A percentile compares a stretch with the other conserved stretches of the same genome.
phyloP scores from a whole-genome alignment of 2,329 filamentous ascomycete genomes.

The Myotisia sp. region DNA sequence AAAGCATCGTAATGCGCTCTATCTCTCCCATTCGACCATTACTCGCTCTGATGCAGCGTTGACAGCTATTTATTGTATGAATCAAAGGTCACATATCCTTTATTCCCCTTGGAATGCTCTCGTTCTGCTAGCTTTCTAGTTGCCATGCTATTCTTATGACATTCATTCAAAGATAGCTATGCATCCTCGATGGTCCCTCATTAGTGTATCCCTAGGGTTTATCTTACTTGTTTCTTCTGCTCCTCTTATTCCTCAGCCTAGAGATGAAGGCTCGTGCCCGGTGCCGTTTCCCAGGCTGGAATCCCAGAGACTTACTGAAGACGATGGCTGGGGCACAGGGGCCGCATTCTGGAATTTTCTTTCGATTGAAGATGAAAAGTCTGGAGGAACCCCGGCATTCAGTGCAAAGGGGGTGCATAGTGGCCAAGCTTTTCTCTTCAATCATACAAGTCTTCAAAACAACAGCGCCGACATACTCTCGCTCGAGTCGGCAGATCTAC shows the following conservation, averaged over 20 bases:
- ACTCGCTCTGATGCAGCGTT: too few relatives aligned
- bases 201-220: constrained; percentile 8
- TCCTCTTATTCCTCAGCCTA: background rate
- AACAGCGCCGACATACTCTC: background rate
- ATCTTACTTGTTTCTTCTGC: constrained; percentile 5
- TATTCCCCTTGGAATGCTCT: too few relatives aligned
- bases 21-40: too few relatives aligned
- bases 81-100: too few relatives aligned
- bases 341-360: constrained; percentile 8
- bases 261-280: constrained; percentile 4
- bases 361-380: constrained; percentile 3
- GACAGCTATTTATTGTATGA: too few relatives aligned
- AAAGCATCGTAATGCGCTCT: too few relatives aligned
- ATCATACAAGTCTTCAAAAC: background rate
- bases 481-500: background rate
- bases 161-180: constrained; percentile 10
- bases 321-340: constrained; percentile 7
- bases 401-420: constrained; percentile 1
- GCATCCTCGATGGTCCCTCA: constrained; percentile 8
- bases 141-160: too few relatives aligned
- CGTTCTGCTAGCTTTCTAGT: too few relatives aligned
- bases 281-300: constrained; percentile 5
- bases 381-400: constrained; percentile 11
- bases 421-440: background rate
- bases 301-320: constrained; percentile 8